phyloP scores from a whole-genome alignment of 1,284 basidiomycete species.

The Retiboletus fuscus region DNA sequence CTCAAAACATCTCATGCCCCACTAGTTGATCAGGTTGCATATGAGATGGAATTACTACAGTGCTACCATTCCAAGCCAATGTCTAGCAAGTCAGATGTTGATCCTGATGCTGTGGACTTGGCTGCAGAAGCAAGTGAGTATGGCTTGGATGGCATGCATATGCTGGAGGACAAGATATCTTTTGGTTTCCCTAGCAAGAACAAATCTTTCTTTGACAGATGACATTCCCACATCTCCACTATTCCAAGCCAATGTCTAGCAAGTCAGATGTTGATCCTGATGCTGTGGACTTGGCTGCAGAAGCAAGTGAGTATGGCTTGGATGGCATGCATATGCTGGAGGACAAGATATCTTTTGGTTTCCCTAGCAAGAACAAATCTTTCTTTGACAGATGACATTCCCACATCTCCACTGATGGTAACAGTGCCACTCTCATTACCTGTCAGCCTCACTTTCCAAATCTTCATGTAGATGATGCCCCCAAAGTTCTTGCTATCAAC shows the following conservation, averaged over 20 bases:
- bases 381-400: background rate
- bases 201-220: background rate
- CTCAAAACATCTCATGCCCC: constrained; percentile 7
- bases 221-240: background rate
- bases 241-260: background rate
- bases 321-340: too few relatives aligned
- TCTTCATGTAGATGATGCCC: background rate
- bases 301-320: too few relatives aligned
- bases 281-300: too few relatives aligned
- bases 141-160: too few relatives aligned
- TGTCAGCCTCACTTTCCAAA: too few relatives aligned
- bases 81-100: background rate
- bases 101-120: too few relatives aligned
- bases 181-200: background rate
- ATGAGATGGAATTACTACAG: background rate
- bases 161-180: too few relatives aligned
- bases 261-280: background rate
- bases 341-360: too few relatives aligned
- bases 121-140: too few relatives aligned
- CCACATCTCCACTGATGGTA: too few relatives aligned
- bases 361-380: background rate
- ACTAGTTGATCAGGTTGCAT: background rate
- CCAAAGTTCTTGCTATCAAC: background rate
- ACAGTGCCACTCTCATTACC: background rate
- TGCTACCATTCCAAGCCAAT: background rate